These are phyloP conservation scores for Gynochthodes officinalis DNA, from an alignment of 257 asterid genomes.

Conservation along the genomic window DNA sequence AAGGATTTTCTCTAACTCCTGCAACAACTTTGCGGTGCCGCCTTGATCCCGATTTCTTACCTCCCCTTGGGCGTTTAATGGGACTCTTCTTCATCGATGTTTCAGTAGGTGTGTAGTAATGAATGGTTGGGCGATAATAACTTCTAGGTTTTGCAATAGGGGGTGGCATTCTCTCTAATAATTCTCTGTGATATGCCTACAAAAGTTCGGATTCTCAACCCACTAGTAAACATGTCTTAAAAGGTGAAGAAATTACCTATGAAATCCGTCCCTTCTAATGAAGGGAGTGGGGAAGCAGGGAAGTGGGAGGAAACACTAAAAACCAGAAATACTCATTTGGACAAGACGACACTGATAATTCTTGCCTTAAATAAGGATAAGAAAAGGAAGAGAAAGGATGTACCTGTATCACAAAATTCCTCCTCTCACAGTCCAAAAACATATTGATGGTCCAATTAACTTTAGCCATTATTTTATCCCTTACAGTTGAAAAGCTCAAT, in stretches of 20 bases:
- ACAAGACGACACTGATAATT: background rate
- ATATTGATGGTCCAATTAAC: constrained; percentile 71
- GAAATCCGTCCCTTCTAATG: background rate
- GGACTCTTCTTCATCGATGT: constrained; percentile 30
- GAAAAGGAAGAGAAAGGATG: constrained; percentile 4
- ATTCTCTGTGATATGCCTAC: constrained; percentile 88
- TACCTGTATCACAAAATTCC: constrained; percentile 92
- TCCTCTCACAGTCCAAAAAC: constrained; percentile 95
- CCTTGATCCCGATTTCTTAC: constrained; percentile 63
- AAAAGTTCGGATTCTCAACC: constrained; percentile 18
- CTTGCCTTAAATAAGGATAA: background rate
- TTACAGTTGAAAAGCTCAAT: constrained; percentile 90
- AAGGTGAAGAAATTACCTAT: background rate
- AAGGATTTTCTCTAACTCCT: constrained; percentile 38
- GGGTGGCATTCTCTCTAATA: constrained; percentile 78
- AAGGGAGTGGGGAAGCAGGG: background rate
- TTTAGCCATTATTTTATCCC: constrained; percentile 69
- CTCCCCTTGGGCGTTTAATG: constrained; percentile 53
- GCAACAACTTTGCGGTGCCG: constrained; percentile 59
- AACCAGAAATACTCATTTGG: background rate
- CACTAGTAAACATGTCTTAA: background rate
- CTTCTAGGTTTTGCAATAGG: constrained; percentile 36
- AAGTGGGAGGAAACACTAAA: background rate
- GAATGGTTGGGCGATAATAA: constrained; percentile 38
- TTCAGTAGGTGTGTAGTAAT: constrained; percentile 27